Conservation (phyloP, 2,329 filamentous ascomycete species). For the Apiospora arundinis region DNA sequence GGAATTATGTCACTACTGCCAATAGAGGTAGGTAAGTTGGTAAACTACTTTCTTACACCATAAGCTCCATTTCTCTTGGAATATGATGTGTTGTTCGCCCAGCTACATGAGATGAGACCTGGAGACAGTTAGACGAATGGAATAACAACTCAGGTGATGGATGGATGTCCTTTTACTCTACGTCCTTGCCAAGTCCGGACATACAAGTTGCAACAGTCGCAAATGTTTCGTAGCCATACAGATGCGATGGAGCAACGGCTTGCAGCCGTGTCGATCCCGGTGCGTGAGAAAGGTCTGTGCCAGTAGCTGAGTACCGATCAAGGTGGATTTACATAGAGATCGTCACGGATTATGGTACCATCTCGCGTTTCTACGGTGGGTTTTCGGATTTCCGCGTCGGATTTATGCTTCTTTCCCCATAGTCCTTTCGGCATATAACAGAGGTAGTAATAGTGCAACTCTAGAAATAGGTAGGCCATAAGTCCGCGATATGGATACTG, state of each 20-base stretch:
- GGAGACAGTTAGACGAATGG: too few species aligned
- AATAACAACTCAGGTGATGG: not conserved
- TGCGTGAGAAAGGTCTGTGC: not conserved
- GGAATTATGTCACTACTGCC: not conserved
- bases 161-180: not conserved
- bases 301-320: not conserved
- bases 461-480: not conserved
- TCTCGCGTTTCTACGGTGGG: not conserved
- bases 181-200: not conserved
- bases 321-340: not conserved
- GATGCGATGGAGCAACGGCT: not conserved
- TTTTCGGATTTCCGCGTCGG: conserved; percentile 15
- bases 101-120: not conserved
- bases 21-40: not conserved
- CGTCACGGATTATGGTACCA: not conserved
- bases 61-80: not conserved
- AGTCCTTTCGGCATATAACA: not conserved
- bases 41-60: not conserved
- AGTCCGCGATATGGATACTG: not conserved
- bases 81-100: not conserved
- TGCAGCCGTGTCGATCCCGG: conserved; percentile 7
- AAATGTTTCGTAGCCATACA: not conserved
- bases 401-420: not conserved
- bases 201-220: too few species aligned
- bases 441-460: not conserved